Base-by-base conservation (phyloP, 176 grass and related monocot species). In the Musa acuminata region DNA sequence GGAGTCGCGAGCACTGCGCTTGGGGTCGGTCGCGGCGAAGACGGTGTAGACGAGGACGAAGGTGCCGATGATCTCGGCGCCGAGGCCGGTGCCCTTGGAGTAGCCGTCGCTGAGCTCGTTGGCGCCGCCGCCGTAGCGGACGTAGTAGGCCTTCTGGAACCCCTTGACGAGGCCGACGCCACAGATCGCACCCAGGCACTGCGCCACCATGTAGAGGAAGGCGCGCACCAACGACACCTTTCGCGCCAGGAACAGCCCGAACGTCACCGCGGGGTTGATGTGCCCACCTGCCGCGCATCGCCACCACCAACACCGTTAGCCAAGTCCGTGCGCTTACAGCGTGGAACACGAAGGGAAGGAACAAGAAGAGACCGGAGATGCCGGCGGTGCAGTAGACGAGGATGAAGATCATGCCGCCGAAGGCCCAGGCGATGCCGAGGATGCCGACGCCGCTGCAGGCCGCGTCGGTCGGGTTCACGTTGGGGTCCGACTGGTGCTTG, bases 361-460 rank as follows among this genome's bases (percentile, higher is more conserved):
- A 35, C 29, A 5, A 35, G 29, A 35, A 35, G 29, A 35, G 29
- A 35, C 91, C 94, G 0, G 95, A 98, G 7, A 98, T 89, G 20
- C 94, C 95, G n/a, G 90, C 90, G 72, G 95, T 98, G 95, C 95
- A 94, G 88, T 98, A 98, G 49, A 98, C 95, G 72, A 98, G 90
- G 58, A 98, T 78, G 81, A 98, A 98, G 82, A 98, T 98, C 95
- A 94, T 98, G 80, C 95, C 95, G n/a, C 95, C 95, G 87, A 98
- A 98, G 17, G 95, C 95, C 90, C 95, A 94, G 0, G 95, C 95
- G 79, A 98, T 98, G 79, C 95, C 95, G 20, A 98, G 85, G 73
- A 98, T 59, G 11, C 93, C 93, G 0, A 97, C 90, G 76, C 93
- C 90, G 83, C 85, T 83, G 85, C 93, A 97, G 29, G 85, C 83